Conservation (phyloP, 257 asterid species). For the Solanum gracilifrons region DNA sequence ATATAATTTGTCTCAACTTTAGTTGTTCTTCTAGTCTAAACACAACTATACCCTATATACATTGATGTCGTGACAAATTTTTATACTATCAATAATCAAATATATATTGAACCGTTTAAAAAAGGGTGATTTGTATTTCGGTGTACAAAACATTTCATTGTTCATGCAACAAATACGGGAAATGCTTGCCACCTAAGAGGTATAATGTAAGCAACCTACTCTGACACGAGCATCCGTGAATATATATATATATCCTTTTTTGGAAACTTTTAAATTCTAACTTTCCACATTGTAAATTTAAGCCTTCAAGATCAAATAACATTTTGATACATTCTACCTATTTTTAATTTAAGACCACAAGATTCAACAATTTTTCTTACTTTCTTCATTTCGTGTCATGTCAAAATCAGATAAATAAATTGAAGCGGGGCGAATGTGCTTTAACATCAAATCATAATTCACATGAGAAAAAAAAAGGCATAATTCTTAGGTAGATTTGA, state of each 20-base stretch:
- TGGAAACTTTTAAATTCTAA: no score
- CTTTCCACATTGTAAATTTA: no score
- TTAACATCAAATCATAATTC: neutral
- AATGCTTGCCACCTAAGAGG: neutral
- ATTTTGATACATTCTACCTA: neutral
- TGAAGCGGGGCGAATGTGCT: fast-evolving
- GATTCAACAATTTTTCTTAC: no score
- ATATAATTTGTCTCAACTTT: neutral
- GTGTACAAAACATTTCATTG: neutral
- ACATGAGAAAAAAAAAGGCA: neutral
- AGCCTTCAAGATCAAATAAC: no score
- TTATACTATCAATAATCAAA: neutral
- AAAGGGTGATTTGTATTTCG: fast-evolving
- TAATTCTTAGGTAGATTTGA: neutral
- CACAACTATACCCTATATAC: neutral
- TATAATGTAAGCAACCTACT: neutral
- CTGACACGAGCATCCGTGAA: neutral
- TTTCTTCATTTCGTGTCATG: neutral
- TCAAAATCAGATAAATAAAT: neutral
- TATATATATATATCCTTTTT: neutral
- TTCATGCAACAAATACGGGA: neutral
- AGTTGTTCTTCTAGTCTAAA: neutral
- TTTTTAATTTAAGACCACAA: neutral
- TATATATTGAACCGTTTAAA: neutral
- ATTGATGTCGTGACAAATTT: neutral